A percentile compares a stretch with the other conserved stretches of the same genome.
phyloP scores from a whole-genome alignment of 306 rosid genomes.

The Acacia crassicarpa region DNA sequence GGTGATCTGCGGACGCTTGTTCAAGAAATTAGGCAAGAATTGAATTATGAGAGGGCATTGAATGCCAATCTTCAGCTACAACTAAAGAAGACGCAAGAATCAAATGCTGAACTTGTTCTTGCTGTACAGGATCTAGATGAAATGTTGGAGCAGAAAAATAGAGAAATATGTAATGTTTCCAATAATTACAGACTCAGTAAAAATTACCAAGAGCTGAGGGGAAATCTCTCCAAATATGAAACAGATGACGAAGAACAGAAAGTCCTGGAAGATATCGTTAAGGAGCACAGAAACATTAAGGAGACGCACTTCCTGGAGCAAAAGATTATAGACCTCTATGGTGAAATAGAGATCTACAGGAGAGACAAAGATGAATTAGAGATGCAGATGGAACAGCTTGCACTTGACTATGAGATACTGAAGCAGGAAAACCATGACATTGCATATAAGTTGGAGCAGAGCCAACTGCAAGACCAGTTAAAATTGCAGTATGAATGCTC shows the following conservation, averaged over 20 bases:
- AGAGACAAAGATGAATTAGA: slow-evolving; percentile 94
- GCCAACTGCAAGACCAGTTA: slow-evolving; percentile 85
- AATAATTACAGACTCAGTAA: slow-evolving; percentile 34
- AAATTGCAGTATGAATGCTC: slow-evolving; percentile 79
- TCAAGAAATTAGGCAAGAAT: slow-evolving; percentile 80
- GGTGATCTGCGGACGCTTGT: slow-evolving; percentile 64
- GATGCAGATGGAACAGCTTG: slow-evolving; percentile 99
- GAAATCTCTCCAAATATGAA: slow-evolving; percentile 43
- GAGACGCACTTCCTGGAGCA: slow-evolving; percentile 67
- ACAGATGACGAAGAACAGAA: slow-evolving; percentile 76
- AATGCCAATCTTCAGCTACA: slow-evolving; percentile 77
- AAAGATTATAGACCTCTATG: slow-evolving; percentile 66
- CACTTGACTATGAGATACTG: slow-evolving; percentile 95
- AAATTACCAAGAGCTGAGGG: slow-evolving; percentile 41
- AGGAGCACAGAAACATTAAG: slow-evolving; percentile 54
- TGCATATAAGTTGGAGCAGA: slow-evolving; percentile 82
- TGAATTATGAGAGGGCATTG: slow-evolving; percentile 75
- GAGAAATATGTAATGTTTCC: slow-evolving; percentile 40
- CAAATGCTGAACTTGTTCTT: slow-evolving; percentile 76
- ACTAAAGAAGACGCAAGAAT: slow-evolving; percentile 80
- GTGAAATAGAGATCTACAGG: slow-evolving; percentile 83
- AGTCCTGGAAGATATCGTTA: slow-evolving; percentile 75
- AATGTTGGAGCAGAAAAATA: slow-evolving; percentile 72
- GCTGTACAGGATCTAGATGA: slow-evolving; percentile 82
- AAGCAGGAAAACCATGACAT: slow-evolving; percentile 97